Conservation (phyloP, 352 stramenopile genomes). For the Phytopythium oedochilum region DNA sequence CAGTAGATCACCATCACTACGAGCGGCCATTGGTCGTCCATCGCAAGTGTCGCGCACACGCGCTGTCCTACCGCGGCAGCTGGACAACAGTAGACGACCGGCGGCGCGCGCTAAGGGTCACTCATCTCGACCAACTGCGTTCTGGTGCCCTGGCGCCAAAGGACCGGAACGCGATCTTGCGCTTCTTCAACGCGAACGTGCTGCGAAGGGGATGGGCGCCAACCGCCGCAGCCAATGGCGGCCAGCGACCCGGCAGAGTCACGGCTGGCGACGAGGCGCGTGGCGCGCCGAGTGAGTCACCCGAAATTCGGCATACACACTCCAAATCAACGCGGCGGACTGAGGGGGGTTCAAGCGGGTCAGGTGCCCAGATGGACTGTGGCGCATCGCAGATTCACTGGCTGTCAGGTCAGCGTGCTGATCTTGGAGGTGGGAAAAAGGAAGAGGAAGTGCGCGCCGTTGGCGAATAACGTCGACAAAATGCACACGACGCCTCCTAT, state of each 20-base stretch:
- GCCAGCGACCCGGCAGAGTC: background rate
- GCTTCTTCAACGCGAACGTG: background rate
- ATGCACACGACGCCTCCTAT: too few relatives aligned
- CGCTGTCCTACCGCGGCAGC: too few relatives aligned
- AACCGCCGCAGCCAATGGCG: background rate
- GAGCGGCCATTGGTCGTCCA: too few relatives aligned
- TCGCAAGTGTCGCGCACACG: too few relatives aligned
- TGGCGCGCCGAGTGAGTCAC: background rate
- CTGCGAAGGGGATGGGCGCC: background rate
- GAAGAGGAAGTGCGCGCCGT: too few relatives aligned
- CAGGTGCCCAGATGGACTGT: too few relatives aligned
- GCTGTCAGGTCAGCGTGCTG: too few relatives aligned
- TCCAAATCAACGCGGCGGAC: background rate
- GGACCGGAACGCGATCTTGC: slow-evolving; percentile 2
- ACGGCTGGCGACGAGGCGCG: background rate
- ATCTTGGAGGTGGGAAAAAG: too few relatives aligned
- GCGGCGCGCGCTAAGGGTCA: background rate
- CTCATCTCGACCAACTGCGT: background rate
- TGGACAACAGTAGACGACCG: background rate
- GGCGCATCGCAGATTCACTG: too few relatives aligned
- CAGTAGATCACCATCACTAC: too few relatives aligned
- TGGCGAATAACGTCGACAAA: too few relatives aligned
- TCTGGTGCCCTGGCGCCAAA: background rate
- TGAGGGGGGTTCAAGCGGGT: too few relatives aligned
- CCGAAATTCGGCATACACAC: background rate